Evolutionary conservation across 129 eudicot species (phyloP).

Genomic region (Saussurea involucrata): DNA sequence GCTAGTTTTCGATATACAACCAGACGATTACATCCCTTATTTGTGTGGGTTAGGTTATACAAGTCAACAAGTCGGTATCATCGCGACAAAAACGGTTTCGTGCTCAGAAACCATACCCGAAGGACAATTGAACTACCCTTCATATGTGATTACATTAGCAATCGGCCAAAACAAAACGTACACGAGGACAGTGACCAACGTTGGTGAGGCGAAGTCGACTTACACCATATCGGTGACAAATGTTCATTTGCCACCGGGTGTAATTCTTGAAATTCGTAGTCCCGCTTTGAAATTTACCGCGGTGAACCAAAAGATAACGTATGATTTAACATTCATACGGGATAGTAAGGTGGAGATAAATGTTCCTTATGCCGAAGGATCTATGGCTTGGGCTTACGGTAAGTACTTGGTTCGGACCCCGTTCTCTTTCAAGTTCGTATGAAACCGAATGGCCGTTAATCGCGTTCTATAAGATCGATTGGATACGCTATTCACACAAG

Average conservation of each 20-base stretch:
- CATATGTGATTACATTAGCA: conserved; percentile 23
- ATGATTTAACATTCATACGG: conserved; percentile 25
- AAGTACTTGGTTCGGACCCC: conserved; percentile 39
- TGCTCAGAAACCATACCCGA: conserved; percentile 32
- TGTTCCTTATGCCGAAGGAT: conserved; percentile 27
- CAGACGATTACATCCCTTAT: conserved; percentile 42
- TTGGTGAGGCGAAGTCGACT: conserved; percentile 40
- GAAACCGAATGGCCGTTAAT: neutral
- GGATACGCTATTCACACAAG: neutral
- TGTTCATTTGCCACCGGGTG: conserved; percentile 25
- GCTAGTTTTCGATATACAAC: conserved; percentile 32
- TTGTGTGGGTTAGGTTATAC: conserved; percentile 47
- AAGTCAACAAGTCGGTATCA: conserved; percentile 26
- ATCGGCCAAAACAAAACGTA: conserved; percentile 20
- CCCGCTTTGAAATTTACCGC: conserved; percentile 16
- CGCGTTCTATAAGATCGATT: neutral
- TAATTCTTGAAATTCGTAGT: neutral
- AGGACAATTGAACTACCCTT: conserved; percentile 54
- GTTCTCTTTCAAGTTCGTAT: conserved; percentile 20
- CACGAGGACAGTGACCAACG: conserved; percentile 51
- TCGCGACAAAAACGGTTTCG: conserved; percentile 16
- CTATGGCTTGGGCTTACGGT: conserved; percentile 32
- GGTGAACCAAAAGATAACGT: conserved; percentile 36
- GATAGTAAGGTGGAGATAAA: neutral
- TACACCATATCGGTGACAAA: conserved; percentile 5